phyloP scores from a whole-genome alignment of 176 grass and related monocot species.

The Neostapfia colusana region DNA sequence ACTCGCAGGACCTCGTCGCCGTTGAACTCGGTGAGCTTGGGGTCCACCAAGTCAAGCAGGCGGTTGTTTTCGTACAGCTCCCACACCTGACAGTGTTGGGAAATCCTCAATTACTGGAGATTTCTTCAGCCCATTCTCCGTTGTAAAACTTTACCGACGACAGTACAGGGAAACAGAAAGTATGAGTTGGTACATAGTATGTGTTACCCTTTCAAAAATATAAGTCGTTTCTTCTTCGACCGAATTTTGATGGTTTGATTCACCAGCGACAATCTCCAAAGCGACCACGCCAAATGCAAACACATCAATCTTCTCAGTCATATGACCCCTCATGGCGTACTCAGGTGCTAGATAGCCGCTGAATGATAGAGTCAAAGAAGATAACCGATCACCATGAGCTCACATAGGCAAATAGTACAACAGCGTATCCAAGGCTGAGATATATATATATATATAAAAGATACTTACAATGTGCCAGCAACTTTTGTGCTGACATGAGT shows the following conservation, averaged over 20 bases:
- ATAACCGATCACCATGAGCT: background rate
- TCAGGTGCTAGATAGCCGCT: constrained; percentile 86
- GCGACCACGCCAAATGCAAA: constrained; percentile 68
- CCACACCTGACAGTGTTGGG: constrained; percentile 50
- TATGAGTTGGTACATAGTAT: background rate
- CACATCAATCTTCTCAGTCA: constrained; percentile 81
- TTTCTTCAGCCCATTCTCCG: too few relatives aligned
- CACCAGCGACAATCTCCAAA: constrained; percentile 61
- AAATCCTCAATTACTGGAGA: constrained; percentile 4
- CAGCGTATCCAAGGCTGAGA: background rate
- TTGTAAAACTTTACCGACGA: too few relatives aligned
- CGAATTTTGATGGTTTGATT: constrained; percentile 40
- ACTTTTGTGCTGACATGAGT: constrained; percentile 86
- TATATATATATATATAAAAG: too few relatives aligned
- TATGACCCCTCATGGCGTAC: constrained; percentile 85
- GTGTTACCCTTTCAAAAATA: constrained; percentile 65
- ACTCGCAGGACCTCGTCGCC: constrained; percentile 45
- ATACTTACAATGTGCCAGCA: constrained; percentile 85
- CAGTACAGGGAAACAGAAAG: too few relatives aligned
- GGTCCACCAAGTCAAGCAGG: constrained; percentile 53
- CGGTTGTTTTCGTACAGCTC: constrained; percentile 46
- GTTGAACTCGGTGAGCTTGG: constrained; percentile 43
- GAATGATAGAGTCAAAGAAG: constrained; percentile 1
- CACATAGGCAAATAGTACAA: background rate
- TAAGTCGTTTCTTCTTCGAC: constrained; percentile 41